These are phyloP conservation scores for Fusarium irregulare DNA, from an alignment of 2,329 filamentous ascomycete species.

Conservation along the genomic window DNA sequence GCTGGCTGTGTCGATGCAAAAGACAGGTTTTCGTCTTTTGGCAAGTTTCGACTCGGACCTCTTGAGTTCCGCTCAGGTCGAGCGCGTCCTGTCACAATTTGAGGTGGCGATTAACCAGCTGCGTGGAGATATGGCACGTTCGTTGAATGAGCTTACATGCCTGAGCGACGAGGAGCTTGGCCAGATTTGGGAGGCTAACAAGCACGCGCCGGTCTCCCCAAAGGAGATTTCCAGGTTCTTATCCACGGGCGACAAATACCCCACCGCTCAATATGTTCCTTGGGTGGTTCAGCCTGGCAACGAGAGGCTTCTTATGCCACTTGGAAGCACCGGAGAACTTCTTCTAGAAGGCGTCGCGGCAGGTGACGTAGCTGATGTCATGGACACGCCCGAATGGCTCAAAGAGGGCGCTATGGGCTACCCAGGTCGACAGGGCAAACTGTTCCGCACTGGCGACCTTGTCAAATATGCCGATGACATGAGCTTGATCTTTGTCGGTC, in stretches of 20 bases:
- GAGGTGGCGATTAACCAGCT: constrained; percentile 62
- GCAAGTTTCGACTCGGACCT: constrained; percentile 72
- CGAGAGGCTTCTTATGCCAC: constrained; percentile 42
- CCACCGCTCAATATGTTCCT: constrained; percentile 32
- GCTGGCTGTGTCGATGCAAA: constrained; percentile 69
- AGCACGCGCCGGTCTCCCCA: constrained; percentile 34
- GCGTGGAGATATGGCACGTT: constrained; percentile 50
- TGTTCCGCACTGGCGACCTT: constrained; percentile 42
- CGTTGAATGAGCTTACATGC: constrained; percentile 51
- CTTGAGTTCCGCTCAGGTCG: constrained; percentile 62
- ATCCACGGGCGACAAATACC: constrained; percentile 40
- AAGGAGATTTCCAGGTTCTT: constrained; percentile 29
- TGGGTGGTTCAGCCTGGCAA: constrained; percentile 48
- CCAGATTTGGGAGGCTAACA: constrained; percentile 50
- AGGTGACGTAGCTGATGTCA: constrained; percentile 1
- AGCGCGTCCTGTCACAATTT: constrained; percentile 64
- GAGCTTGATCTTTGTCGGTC: constrained; percentile 39
- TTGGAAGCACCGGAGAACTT: constrained; percentile 52
- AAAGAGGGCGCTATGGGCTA: constrained; percentile 19
- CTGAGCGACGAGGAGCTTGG: constrained; percentile 52
- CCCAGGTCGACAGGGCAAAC: constrained; percentile 39
- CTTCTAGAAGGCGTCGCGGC: constrained; percentile 49
- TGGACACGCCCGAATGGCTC: constrained; percentile 42
- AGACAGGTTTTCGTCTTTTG: constrained; percentile 65
- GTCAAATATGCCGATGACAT: constrained; percentile 45